These are phyloP conservation scores for Pichia sp. DNA, from an alignment of 1,139 yeast genomes.

Conservation along the genomic window DNA sequence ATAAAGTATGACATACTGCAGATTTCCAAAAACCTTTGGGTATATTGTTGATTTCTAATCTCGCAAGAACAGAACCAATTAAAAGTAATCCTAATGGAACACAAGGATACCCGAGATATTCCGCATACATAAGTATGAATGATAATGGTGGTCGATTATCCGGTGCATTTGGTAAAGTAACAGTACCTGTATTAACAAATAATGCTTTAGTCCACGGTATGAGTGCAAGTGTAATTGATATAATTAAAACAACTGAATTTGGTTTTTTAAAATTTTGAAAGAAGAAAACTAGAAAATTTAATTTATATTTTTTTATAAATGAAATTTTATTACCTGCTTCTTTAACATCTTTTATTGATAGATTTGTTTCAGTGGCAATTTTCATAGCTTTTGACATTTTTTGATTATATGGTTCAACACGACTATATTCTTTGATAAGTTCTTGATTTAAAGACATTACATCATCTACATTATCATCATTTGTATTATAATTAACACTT, in stretches of 20 bases:
- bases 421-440: conserved; percentile 30
- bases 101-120: conserved; percentile 77
- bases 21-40: conserved; percentile 78
- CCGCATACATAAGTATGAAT: conserved; percentile 68
- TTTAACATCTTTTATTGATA: conserved; percentile 27
- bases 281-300: conserved; percentile 31
- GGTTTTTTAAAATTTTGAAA: conserved; percentile 62
- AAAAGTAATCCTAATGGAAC: conserved; percentile 81
- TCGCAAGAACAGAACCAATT: conserved; percentile 78
- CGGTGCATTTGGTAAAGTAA: conserved; percentile 61
- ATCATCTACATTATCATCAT: conserved; percentile 10
- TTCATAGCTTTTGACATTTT: conserved; percentile 25
- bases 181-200: conserved; percentile 47
- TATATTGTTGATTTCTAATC: conserved; percentile 55
- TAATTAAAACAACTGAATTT: conserved; percentile 59
- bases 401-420: conserved; percentile 29
- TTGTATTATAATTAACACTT: conserved; percentile 8
- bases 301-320: conserved; percentile 31
- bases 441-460: conserved; percentile 23
- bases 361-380: conserved; percentile 31
- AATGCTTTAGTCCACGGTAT: conserved; percentile 82
- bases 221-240: conserved; percentile 65
- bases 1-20: conserved; percentile 38
- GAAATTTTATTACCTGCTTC: conserved; percentile 25
- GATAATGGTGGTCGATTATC: conserved; percentile 77